Evolutionary conservation across 148 eudicot genomes (phyloP), one percentile per base, ranked within the genome.

Genomic region (Fagopyrum tataricum): DNA sequence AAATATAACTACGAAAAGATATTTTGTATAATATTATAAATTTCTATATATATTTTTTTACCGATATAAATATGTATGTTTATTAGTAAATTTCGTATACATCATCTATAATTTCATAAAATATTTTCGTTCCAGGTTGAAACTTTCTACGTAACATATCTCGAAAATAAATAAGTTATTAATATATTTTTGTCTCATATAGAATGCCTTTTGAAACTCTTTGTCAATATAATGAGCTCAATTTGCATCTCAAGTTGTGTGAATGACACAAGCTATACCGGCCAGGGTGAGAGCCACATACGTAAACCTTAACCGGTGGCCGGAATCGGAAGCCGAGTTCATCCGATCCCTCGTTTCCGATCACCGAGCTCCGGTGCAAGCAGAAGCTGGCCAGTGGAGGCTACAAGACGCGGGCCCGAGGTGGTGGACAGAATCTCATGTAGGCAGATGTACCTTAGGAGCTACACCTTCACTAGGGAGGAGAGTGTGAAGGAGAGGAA

Each of bases 391-490:
- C 21, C 37, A 64, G 26, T 20, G 26, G 26, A 12, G 21, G 21
- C 72, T 71, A 9, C 81, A 76, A 24, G 67, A 11, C 13, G 15
- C 7, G 61, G 61, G 12, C 85, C 88, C 3, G 78, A 76, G 79
- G 95, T 86, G 78, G 95, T 84, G 77, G 97, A 91, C 79, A 86
- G 90, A 67, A 78, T 88, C 39, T 91, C 90, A 3, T 91, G 97
- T 76, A 79, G 97, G 82, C 90, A 89, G 76, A 21, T 87, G 48
- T 91, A 91, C 66, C 80, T 91, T 1, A 81, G 85, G 73, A 91
- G 97, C 82, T 91, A 91, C 75, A 89, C 88, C 10, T 91, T 91
- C 72, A 86, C 97, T 0, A 87, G 87, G 80, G 80, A 86, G 77
- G 90, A 91, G 72, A 81, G 74, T 39, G 80, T 88, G 67, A 75